Percentiles rank a stretch among this genome's conserved stretches.
phyloP scores from a whole-genome alignment of 331 rosid species.

The Spiraea crenata region DNA sequence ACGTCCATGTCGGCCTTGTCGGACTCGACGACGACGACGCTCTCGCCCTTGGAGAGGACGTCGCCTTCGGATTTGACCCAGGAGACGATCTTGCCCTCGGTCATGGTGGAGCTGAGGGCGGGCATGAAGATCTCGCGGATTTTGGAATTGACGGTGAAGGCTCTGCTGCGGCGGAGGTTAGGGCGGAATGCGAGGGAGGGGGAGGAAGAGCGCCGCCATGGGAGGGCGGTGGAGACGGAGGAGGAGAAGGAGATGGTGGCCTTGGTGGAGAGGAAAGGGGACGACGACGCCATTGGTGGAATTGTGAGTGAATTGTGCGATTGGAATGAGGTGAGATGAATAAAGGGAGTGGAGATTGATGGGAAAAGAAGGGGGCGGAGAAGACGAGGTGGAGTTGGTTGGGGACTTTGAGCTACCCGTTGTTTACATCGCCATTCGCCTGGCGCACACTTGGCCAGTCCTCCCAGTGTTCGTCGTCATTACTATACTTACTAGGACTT shows the following conservation, averaged over 20 bases:
- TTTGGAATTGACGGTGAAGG: conserved; percentile 51
- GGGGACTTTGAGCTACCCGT: conserved; percentile 32
- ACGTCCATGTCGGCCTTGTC: conserved; percentile 98
- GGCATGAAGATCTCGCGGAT: conserved; percentile 98
- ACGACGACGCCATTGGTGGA: conserved; percentile 30
- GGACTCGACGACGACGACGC: conserved; percentile 94
- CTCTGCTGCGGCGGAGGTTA: conserved; percentile 38
- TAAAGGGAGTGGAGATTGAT: neutral
- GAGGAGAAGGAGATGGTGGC: conserved; percentile 59
- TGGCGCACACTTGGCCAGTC: neutral
- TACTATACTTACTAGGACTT: neutral
- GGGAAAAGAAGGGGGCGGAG: conserved; percentile 41
- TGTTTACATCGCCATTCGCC: conserved; percentile 46
- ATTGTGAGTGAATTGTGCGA: too few relatives aligned
- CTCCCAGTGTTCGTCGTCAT: neutral
- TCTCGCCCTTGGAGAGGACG: conserved; percentile 86
- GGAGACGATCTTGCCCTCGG: conserved; percentile 93
- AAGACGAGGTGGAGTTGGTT: conserved; percentile 54
- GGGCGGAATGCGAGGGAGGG: conserved; percentile 33
- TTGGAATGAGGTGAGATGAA: too few relatives aligned
- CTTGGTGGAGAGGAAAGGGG: conserved; percentile 39
- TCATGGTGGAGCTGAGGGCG: conserved; percentile 96
- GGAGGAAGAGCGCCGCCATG: conserved; percentile 21
- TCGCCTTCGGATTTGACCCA: conserved; percentile 97
- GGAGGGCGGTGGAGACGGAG: conserved; percentile 45